These are phyloP conservation scores for Ophiostoma quercus DNA, from an alignment of 2,329 filamentous ascomycete genomes.

Conservation along the genomic window DNA sequence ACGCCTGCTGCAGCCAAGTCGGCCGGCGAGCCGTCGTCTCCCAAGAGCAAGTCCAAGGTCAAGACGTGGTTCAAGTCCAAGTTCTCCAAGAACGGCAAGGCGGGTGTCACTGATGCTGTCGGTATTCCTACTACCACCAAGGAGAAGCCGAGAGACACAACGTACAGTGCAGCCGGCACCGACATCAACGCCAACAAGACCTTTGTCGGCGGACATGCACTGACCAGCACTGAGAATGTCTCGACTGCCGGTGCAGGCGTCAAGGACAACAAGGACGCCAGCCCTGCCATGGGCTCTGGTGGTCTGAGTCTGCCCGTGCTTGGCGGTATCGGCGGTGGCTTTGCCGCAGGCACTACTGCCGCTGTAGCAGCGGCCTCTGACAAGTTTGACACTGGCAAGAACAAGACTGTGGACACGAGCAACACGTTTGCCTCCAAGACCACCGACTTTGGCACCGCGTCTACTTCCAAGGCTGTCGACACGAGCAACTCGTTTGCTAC, in stretches of 20 bases:
- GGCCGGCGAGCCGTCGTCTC: slow-evolving; percentile 21
- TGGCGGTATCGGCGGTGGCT: slow-evolving; percentile 31
- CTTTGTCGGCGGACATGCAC: slow-evolving; percentile 43
- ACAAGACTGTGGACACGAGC: no score
- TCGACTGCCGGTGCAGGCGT: not conserved
- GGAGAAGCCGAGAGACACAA: not conserved
- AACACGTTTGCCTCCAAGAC: not conserved
- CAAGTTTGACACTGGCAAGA: not conserved
- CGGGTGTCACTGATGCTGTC: slow-evolving; percentile 25
- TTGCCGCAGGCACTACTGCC: slow-evolving; percentile 20
- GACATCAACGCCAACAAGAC: slow-evolving; percentile 22
- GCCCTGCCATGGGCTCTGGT: slow-evolving; percentile 11
- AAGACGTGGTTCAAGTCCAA: slow-evolving; percentile 43
- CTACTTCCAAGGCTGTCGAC: not conserved
- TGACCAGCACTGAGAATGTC: slow-evolving; percentile 30
- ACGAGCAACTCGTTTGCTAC: not conserved
- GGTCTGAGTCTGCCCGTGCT: slow-evolving; percentile 13
- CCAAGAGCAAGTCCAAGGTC: slow-evolving; percentile 32
- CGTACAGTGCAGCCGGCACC: slow-evolving; percentile 1
- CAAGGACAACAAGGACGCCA: not conserved
- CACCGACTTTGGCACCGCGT: no score
- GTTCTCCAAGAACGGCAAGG: slow-evolving; percentile 35
- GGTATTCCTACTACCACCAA: not conserved
- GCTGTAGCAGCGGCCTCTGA: slow-evolving; percentile 1
- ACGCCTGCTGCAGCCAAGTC: not conserved